Conservation (phyloP, 2,329 filamentous ascomycete genomes). For the Paracoccidioides lutzii region DNA sequence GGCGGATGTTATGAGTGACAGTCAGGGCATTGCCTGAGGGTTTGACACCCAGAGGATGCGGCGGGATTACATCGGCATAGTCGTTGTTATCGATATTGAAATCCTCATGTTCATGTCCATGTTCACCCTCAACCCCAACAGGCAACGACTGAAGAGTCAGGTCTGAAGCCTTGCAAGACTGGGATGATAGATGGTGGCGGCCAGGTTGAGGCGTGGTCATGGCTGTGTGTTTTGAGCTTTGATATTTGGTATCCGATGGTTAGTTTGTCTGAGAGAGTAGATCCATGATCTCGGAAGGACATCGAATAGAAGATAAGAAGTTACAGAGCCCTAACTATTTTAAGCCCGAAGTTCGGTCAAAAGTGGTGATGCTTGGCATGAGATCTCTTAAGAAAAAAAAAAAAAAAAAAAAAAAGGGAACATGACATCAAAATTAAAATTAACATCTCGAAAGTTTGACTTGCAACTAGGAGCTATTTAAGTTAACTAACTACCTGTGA, state of each 20-base stretch:
- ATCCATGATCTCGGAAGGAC: too few relatives aligned
- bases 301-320: too few relatives aligned
- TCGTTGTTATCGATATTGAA: not conserved
- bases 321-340: not conserved
- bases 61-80: slow-evolving; percentile 48
- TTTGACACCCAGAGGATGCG: slow-evolving; percentile 72
- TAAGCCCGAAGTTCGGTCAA: not conserved
- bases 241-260: too few relatives aligned
- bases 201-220: not conserved
- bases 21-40: slow-evolving; percentile 75
- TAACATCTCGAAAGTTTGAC: too few relatives aligned
- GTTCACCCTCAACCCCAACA: not conserved
- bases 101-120: too few relatives aligned
- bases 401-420: too few relatives aligned
- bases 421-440: too few relatives aligned
- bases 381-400: not conserved
- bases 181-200: not conserved
- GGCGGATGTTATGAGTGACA: slow-evolving; percentile 52
- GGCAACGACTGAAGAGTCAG: not conserved
- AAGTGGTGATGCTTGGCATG: slow-evolving; percentile 4
- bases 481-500: too few relatives aligned
- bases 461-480: too few relatives aligned
- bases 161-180: not conserved
- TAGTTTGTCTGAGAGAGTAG: too few relatives aligned
- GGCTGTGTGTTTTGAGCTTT: not conserved